Base-by-base conservation (phyloP, 148 eudicot species). In the Arbutus unedo region DNA sequence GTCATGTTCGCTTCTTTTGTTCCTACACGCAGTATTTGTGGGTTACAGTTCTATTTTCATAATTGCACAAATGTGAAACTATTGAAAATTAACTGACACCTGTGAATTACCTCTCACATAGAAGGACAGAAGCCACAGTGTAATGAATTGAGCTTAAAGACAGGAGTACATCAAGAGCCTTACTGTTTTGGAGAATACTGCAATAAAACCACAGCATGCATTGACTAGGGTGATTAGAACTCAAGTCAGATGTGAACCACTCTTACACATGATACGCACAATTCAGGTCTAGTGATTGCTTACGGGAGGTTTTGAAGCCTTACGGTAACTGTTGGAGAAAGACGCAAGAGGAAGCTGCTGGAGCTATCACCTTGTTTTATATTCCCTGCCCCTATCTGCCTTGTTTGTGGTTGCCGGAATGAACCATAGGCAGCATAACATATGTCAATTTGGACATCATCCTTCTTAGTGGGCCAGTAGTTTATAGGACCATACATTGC, bases 141-240 rank as follows among this genome's bases (percentile, higher is more conserved):
- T 68, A 31, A 31, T 1, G 72, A 67, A 38, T 67, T 67, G 43
- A 31, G 44, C 72, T 67, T 67, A 3, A 25, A 67, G 72, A 67
- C 38, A 60, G 13, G 3, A 67, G 15, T 31, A 11, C 72, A 41
- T 38, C 44, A 68, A 68, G 74, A 38, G 8, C n/a, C 19, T 14
- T 38, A 11, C 19, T 38, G 2, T 68, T 68, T 25, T 68, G 47
- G 19, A 38, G 73, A 68, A 38, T 68, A 38, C 13, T 41, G 25
- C 74, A 68, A 67, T 68, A 13, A 14, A 38, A 68, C 74, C 74
- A 68, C 45, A 5, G 38, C 74, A 68, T 68, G 74, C 74, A 31
- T 14, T 38, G 47, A 14, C 16, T 68, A 5, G 0, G 44, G 72
- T 38, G 44, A 14, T 25, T 67, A 45, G 74, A 14, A 18, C 74